Base-by-base conservation (phyloP, 768 basidiomycete genomes). In the Leccinum barrowsii region DNA sequence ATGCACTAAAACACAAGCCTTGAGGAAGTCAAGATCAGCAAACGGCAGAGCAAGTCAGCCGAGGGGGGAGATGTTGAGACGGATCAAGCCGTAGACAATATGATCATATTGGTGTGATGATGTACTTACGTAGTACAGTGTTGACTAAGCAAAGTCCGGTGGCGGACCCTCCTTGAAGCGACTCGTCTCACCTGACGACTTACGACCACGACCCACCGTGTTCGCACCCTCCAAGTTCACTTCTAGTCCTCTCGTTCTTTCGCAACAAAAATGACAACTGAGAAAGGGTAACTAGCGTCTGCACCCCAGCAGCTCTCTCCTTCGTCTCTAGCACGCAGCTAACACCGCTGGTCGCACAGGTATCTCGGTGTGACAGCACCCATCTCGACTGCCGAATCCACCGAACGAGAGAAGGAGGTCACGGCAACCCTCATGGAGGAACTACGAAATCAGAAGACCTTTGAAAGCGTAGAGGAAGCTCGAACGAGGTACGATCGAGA, bases 361-460 rank as follows among this genome's bases (percentile, higher is more conserved):
- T 88, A 82, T 74, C 78, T 88, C 52, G 91, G 91, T 59, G 91
- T 94, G 26, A 94, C 91, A 13, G 87, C 87, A 40, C 94, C 93
- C 54, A 94, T 96, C 66, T 87, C 91, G 49, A 84, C 82, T 22
- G 75, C 72, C 32, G 87, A 89, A 64, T 94, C 92, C 19, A 90
- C 74, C 52, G 81, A 85, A 59, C 81, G 86, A 65, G 92, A 94
- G 75, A 88, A 86, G 72, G 89, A 90, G 72, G 89, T 94, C 21
- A 93, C 91, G 0, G 68, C 78, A 17, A 89, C 90, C 6, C 78
- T 99, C 54, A 92, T 98, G 89, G 87, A 92, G 57, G 96, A 99
- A 73, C 81, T 99, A 32, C 82, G 85, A 67, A 77, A 83, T 49
- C 88, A 96, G 68, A 88, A 90, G 57, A 88, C 88, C 2, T 96